Conservation (phyloP, 2,329 filamentous ascomycete species). For the Sporothrix brasiliensis region DNA sequence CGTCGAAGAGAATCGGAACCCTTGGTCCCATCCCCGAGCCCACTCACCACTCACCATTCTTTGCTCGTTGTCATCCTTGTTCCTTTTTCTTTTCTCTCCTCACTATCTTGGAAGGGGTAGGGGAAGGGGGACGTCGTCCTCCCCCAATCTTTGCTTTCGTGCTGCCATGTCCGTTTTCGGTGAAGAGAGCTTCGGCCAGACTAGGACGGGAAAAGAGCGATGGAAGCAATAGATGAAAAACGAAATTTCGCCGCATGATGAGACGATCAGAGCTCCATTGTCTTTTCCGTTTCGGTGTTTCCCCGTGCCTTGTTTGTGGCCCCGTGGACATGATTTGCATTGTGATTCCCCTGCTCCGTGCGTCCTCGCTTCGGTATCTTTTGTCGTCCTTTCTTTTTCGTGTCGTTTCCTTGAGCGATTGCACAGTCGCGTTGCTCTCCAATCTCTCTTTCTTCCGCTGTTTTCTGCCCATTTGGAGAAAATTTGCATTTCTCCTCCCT, state of each 20-base stretch:
- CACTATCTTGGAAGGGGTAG: not conserved
- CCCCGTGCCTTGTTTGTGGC: not conserved
- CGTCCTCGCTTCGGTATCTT: not conserved
- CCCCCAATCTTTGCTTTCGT: not conserved
- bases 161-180: constrained; percentile 16
- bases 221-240: not conserved
- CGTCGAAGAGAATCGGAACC: not conserved
- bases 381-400: not conserved
- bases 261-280: constrained; percentile 12
- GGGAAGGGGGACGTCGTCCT: not conserved
- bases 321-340: constrained; percentile 1
- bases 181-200: not conserved
- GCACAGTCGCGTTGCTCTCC: not conserved
- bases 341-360: not conserved
- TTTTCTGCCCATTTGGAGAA: not conserved
- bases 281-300: not conserved
- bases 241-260: constrained; percentile 3
- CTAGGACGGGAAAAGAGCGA: not conserved
- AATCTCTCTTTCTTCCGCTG: constrained; percentile 15
- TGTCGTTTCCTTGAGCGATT: not conserved
- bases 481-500: constrained; percentile 9
- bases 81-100: not conserved
- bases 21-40: not conserved
- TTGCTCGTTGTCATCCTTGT: not conserved
- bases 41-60: not conserved